Conservation (phyloP, 352 stramenopile genomes). For the Aphanomyces stellatus region DNA sequence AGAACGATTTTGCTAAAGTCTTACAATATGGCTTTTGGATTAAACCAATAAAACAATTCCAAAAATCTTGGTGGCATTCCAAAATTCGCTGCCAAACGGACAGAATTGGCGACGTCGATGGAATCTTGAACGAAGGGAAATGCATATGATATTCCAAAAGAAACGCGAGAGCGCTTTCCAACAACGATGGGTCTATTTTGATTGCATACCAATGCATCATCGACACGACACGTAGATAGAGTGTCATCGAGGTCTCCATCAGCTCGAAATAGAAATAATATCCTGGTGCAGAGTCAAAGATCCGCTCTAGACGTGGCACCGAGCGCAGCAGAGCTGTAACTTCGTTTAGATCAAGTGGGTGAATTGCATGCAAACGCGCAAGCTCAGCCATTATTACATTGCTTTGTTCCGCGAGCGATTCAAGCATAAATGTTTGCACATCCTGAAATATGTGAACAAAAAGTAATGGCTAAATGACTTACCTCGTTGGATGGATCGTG, state of each 20-base stretch:
- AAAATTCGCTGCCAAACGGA: background rate
- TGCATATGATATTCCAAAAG: conserved; percentile 5
- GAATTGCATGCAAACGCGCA: background rate
- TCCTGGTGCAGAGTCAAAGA: background rate
- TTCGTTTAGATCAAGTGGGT: background rate
- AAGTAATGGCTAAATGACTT: background rate
- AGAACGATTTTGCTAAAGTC: background rate
- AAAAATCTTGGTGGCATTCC: background rate
- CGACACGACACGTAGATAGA: background rate
- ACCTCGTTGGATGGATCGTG: background rate
- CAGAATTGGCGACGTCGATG: background rate
- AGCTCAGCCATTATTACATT: background rate
- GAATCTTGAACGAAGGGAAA: background rate
- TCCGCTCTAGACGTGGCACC: background rate
- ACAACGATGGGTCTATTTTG: background rate
- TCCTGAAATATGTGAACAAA: background rate
- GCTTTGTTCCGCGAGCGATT: background rate
- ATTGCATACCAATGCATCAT: background rate
- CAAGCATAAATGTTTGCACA: background rate
- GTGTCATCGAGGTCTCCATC: background rate
- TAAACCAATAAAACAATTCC: background rate
- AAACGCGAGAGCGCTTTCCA: background rate
- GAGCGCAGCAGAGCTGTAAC: background rate
- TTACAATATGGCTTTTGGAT: background rate
- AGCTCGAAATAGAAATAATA: conserved; percentile 20